These are phyloP conservation scores for Solanum sitiens DNA, from an alignment of 257 asterid genomes.

Conservation along the genomic window DNA sequence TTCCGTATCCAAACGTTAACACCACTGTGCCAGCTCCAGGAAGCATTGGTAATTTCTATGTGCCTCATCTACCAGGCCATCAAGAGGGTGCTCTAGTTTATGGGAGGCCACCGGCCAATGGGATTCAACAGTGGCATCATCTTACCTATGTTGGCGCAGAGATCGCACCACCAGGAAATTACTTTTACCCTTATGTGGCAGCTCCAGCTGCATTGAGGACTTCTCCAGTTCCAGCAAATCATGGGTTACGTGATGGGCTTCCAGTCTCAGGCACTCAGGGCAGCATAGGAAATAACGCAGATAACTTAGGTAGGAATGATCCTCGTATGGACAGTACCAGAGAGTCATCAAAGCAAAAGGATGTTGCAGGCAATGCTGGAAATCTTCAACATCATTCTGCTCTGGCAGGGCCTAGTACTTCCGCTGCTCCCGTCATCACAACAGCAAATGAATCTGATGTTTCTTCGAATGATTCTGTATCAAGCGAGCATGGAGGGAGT, in stretches of 20 bases:
- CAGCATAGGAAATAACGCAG: slow-evolving; percentile 15
- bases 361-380: slow-evolving; percentile 28
- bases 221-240: slow-evolving; percentile 42
- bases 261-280: slow-evolving; percentile 19
- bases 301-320: slow-evolving; percentile 25
- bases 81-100: slow-evolving; percentile 37
- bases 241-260: slow-evolving; percentile 34
- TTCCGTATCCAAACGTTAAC: slow-evolving; percentile 41
- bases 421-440: slow-evolving; percentile 22
- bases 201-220: slow-evolving; percentile 44
- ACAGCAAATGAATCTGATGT: slow-evolving; percentile 27
- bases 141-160: slow-evolving; percentile 19
- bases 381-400: slow-evolving; percentile 18
- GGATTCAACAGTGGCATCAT: slow-evolving; percentile 38
- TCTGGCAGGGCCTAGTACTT: slow-evolving; percentile 51
- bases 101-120: slow-evolving; percentile 36
- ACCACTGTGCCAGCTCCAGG: slow-evolving; percentile 26
- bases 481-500: slow-evolving; percentile 22
- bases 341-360: slow-evolving; percentile 51
- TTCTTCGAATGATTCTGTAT: slow-evolving; percentile 14
- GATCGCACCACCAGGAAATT: slow-evolving; percentile 40
- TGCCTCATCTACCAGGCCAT: slow-evolving; percentile 44
- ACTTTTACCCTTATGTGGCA: slow-evolving; percentile 45
- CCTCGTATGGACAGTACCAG: slow-evolving; percentile 36
- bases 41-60: slow-evolving; percentile 25